Base-by-base conservation (phyloP, 371 early-diverging fungal species). In the Hamiltosporidium tvaerminnensis region DNA sequence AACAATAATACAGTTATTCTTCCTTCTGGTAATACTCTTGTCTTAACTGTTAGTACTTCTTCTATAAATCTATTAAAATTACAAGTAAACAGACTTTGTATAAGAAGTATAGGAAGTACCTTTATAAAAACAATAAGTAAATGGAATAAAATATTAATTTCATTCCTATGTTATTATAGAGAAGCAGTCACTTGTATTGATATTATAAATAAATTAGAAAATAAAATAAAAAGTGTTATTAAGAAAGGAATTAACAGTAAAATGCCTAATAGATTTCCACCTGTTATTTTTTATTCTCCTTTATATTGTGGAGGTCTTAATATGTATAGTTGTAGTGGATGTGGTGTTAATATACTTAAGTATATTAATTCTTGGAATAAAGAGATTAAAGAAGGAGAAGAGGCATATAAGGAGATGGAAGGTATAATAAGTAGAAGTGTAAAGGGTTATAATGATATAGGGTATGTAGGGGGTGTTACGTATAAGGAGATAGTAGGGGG, bases 171-270 rank as follows among this genome's bases (percentile, higher is more conserved):
- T 12, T 91, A 93, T 76, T 94, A 83, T 79, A 86, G 96, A 75
- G 96, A 95, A 75, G 92, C 92, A 9, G 91, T 92, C 32, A 86
- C 91, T 1, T 94, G 49, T 92, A 94, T 78, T 81, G n/a, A 91
- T 63, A 81, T 94, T 44, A 34, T 71, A 1, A 47, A 35, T 2
- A 59, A 61, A 79, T 85, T 84, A 67, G 96, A 96, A 76, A 90
- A 88, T 79, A 92, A 90, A 82, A 89, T 95, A 55, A 91, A 92
- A 76, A 89, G 90, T n/a, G 85, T 91, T 79, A 86, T 98, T 77
- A 96, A 93, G 84, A 90, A 89, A 77, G 92, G 92, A 69, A 84
- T 98, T 67, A 96, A 96, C 81, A 88, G 89, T 53, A 94, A 94
- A 81, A 95, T 95, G 92, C 92, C 95, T 63, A 84, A 84, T 35